Evolutionary conservation across 805 yeast species (phyloP).

Genomic region (Yueomyces sp.): DNA sequence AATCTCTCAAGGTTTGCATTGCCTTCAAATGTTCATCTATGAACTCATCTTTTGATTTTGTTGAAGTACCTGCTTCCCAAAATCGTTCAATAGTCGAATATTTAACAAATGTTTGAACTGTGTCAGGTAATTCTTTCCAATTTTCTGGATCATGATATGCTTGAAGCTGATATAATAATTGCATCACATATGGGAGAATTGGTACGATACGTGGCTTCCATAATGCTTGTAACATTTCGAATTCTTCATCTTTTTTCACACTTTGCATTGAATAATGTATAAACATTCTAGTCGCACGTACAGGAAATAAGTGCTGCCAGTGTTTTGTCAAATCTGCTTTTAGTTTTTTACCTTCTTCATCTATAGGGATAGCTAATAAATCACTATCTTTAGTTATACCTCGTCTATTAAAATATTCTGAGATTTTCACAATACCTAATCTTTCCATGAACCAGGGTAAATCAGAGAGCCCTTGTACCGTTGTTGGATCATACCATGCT

Average conservation of each 20-base stretch:
- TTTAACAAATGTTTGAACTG: constrained; percentile 84
- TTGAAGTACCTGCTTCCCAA: constrained; percentile 97
- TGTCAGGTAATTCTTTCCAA: constrained; percentile 78
- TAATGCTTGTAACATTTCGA: constrained; percentile 45
- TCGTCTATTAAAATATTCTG: constrained; percentile 74
- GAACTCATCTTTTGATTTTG: constrained; percentile 86
- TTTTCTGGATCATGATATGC: constrained; percentile 89
- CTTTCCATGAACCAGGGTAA: constrained; percentile 98
- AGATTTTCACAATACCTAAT: constrained; percentile 86
- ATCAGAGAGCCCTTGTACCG: constrained; percentile 79
- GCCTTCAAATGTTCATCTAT: constrained; percentile 91
- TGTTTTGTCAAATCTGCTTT: constrained; percentile 72
- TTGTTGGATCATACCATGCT: constrained; percentile 87
- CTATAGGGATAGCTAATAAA: constrained; percentile 70
- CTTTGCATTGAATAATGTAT: constrained; percentile 93
- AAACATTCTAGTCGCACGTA: constrained; percentile 87
- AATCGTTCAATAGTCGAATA: constrained; percentile 85
- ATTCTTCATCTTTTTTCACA: constrained; percentile 66
- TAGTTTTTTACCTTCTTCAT: constrained; percentile 68
- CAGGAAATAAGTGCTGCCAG: constrained; percentile 92
- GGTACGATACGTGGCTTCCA: constrained; percentile 95
- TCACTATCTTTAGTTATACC: constrained; percentile 69
- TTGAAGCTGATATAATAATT: constrained; percentile 78
- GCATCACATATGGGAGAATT: constrained; percentile 80
- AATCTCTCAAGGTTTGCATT: constrained; percentile 83